Conservation (phyloP, 371 early-diverging fungal species). For the Capniomyces stellatus region DNA sequence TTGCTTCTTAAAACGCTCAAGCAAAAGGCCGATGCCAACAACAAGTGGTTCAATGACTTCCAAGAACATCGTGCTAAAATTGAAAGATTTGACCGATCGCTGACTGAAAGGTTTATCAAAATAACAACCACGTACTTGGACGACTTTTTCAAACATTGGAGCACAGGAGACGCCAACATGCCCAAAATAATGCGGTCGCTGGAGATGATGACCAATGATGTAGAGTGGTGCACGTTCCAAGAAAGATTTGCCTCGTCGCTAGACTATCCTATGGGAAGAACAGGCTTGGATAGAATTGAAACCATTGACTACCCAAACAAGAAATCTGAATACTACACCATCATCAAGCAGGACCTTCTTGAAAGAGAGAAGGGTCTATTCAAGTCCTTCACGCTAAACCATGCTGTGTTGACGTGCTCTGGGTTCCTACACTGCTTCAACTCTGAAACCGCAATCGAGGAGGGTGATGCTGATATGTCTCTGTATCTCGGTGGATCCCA, state of each 20-base stretch:
- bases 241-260: neutral
- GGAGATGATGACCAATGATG: neutral
- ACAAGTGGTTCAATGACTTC: neutral
- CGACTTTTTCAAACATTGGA: neutral
- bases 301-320: slow-evolving; percentile 13
- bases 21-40: neutral
- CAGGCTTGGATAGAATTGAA: neutral
- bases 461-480: slow-evolving; percentile 12
- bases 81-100: neutral
- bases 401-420: slow-evolving; percentile 14
- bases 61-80: neutral
- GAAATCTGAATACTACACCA: slow-evolving; percentile 9
- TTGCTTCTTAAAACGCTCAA: neutral
- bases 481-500: slow-evolving; percentile 7
- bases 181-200: neutral
- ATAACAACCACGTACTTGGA: neutral
- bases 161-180: neutral
- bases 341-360: slow-evolving; percentile 12
- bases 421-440: slow-evolving; percentile 20
- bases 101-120: neutral
- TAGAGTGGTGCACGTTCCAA: slow-evolving; percentile 1
- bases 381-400: slow-evolving; percentile 10
- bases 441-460: slow-evolving; percentile 10
- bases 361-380: slow-evolving; percentile 22
- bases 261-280: neutral